Evolutionary conservation across 1,284 basidiomycete genomes (phyloP), one percentile per base, ranked within the genome.

Genomic region (Takashimella tepidaria): DNA sequence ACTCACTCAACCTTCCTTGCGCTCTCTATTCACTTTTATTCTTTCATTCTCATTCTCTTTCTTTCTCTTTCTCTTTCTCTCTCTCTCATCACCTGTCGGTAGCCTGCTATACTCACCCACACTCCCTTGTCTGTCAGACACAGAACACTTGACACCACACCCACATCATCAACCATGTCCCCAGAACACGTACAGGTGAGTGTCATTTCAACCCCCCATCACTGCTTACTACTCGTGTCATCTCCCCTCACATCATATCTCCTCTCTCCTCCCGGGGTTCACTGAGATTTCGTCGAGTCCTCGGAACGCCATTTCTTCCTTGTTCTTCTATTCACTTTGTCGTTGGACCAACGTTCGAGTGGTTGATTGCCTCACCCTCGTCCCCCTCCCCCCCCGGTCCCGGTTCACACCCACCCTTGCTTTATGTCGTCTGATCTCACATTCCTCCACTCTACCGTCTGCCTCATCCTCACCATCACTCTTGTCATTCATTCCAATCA

Each of bases 161-260:
- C 47, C 26, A 42, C 43, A 37, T 37, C 4, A 25, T 22, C 47
- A 55, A 37, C 43, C 50, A 60, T 60, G 58, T 60, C 58, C 53
- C 53, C 58, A 51, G 55, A 60, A 51, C 55, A 60, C 51, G 55
- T 51, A 55, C 55, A 57, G 55, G 58, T 60, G 58, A 60, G 58
- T 48, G 37, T 5, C 10, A 37, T 16, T 37, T 37, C 31, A n/a
- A n/a, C n/a, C n/a, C n/a, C n/a, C n/a, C n/a, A n/a, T n/a, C n/a
- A n/a, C n/a, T n/a, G n/a, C n/a, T n/a, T n/a, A n/a, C n/a, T n/a
- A n/a, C n/a, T n/a, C n/a, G n/a, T n/a, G n/a, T n/a, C n/a, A n/a
- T n/a, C n/a, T n/a, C n/a, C n/a, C n/a, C n/a, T n/a, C n/a, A n/a
- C n/a, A n/a, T 37, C 12, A 4, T 48, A 5, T 22, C 40, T 41